Evolutionary conservation across 257 asterid species (phyloP).

Genomic region (Solanum sparsipilum): DNA sequence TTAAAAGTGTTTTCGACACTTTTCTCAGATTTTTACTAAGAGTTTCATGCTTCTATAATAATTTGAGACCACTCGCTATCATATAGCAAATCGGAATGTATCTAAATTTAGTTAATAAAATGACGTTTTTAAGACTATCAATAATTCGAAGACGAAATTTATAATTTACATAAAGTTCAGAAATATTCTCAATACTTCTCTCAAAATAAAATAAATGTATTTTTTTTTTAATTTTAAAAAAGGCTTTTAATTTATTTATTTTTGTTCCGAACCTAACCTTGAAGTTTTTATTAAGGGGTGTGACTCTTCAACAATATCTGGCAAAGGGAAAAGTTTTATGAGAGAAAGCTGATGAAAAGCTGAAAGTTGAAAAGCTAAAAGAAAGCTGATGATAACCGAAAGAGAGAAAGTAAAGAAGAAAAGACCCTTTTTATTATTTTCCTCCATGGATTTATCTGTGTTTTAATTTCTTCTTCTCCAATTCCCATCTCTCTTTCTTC

Average conservation of each 20-base stretch:
- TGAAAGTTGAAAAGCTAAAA: constrained; percentile 38
- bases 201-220: too few relatives aligned
- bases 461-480: constrained; percentile 8
- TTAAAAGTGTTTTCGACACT: too few relatives aligned
- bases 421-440: constrained; percentile 22
- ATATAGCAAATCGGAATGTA: too few relatives aligned
- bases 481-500: background rate
- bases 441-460: constrained; percentile 21
- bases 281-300: constrained; percentile 16
- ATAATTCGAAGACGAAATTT: fast-evolving
- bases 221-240: background rate
- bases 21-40: too few relatives aligned
- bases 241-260: background rate
- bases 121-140: too few relatives aligned
- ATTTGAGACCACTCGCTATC: background rate
- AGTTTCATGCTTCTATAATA: too few relatives aligned
- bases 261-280: background rate
- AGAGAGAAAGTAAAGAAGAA: constrained; percentile 10
- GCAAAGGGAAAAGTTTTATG: background rate
- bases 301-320: constrained; percentile 16
- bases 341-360: constrained; percentile 17
- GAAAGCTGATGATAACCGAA: constrained; percentile 49
- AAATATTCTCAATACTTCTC: background rate
- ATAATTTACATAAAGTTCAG: too few relatives aligned
- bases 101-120: too few relatives aligned